Evolutionary conservation across 768 basidiomycete genomes (phyloP).

Genomic region (Kwoniella sp.): DNA sequence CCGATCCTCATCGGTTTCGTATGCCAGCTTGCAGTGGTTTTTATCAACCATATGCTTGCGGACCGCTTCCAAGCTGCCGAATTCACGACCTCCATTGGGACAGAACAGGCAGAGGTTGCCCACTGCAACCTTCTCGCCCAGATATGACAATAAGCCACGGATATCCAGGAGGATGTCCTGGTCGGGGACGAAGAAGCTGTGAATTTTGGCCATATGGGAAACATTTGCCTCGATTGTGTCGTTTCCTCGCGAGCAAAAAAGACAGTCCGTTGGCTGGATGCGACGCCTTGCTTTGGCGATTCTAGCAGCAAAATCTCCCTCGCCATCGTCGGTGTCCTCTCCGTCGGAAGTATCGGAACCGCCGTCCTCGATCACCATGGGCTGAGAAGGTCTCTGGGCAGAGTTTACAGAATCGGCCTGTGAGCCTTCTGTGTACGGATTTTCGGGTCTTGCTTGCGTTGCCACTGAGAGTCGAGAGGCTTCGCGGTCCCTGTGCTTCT

Average conservation of each 20-base stretch:
- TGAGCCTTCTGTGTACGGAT: not conserved
- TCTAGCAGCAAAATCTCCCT: slow-evolving; percentile 32
- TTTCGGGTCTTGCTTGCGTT: not conserved
- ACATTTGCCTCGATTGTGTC: slow-evolving; percentile 63
- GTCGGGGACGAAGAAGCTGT: slow-evolving; percentile 96
- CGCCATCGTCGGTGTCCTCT: not conserved
- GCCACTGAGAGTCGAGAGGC: slow-evolving; percentile 39
- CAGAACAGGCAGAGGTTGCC: slow-evolving; percentile 91
- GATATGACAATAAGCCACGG: slow-evolving; percentile 71
- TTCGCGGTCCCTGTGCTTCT: slow-evolving; percentile 79
- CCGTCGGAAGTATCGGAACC: too few species aligned
- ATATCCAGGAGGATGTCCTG: slow-evolving; percentile 82
- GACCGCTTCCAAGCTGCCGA: slow-evolving; percentile 77
- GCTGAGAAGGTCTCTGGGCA: not conserved
- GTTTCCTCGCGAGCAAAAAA: slow-evolving; percentile 69
- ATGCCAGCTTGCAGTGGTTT: slow-evolving; percentile 87
- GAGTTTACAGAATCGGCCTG: not conserved
- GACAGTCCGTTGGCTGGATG: slow-evolving; percentile 65
- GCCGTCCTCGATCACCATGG: not conserved
- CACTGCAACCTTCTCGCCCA: slow-evolving; percentile 90
- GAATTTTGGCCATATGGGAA: slow-evolving; percentile 75
- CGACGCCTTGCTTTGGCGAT: slow-evolving; percentile 49
- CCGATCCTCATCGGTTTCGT: slow-evolving; percentile 71
- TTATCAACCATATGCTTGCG: slow-evolving; percentile 96
- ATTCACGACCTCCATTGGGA: slow-evolving; percentile 68